A percentile compares a stretch with the other conserved stretches of the same genome.
Conservation (phyloP, 768 basidiomycete species). For the Trametes maxima region DNA sequence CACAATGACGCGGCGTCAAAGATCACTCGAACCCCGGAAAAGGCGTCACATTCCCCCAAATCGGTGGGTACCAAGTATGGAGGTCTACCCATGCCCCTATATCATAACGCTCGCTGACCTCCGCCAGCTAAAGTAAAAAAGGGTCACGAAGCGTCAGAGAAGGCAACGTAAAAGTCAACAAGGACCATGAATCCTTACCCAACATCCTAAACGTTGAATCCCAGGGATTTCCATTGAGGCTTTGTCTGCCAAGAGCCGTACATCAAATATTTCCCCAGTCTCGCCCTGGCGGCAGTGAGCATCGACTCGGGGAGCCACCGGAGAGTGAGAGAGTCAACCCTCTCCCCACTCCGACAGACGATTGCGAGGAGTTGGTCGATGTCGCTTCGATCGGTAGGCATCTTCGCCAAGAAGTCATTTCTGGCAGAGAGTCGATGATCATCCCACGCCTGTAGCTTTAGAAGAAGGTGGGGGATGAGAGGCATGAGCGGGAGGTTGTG, state of each 20-base stretch:
- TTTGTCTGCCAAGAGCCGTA: not conserved
- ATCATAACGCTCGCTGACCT: too few relatives aligned
- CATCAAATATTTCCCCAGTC: not conserved
- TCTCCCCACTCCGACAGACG: slow-evolving; percentile 20
- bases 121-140: too few relatives aligned
- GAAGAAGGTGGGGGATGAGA: slow-evolving; percentile 29
- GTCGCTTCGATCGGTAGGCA: slow-evolving; percentile 41
- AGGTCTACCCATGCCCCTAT: too few relatives aligned
- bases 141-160: too few relatives aligned
- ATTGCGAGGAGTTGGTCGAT: slow-evolving; percentile 41
- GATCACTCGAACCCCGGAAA: too few relatives aligned
- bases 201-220: not conserved
- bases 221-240: not conserved
- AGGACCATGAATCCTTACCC: too few relatives aligned
- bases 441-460: slow-evolving; percentile 36
- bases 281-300: not conserved
- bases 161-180: too few relatives aligned
- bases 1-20: too few relatives aligned
- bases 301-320: slow-evolving; percentile 17
- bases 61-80: too few relatives aligned
- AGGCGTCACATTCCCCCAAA: too few relatives aligned
- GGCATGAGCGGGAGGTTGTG: slow-evolving; percentile 30
- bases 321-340: not conserved
- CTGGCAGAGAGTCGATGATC: slow-evolving; percentile 31
- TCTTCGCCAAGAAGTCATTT: slow-evolving; percentile 37